phyloP scores from a whole-genome alignment of 345 rosid genomes.

The Boechera retrofracta region DNA sequence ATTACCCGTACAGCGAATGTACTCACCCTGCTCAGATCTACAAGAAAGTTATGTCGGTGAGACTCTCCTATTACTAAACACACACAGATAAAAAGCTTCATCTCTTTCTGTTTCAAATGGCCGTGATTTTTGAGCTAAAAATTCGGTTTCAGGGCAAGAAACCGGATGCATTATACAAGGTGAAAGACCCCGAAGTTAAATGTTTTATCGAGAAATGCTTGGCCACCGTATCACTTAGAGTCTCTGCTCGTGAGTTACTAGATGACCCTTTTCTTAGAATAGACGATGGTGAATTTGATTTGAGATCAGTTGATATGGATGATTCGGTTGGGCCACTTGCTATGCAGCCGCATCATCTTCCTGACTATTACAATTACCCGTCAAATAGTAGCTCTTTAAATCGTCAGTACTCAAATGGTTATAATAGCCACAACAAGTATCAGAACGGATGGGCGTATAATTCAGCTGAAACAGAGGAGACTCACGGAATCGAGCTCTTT shows the following conservation, averaged over 20 bases:
- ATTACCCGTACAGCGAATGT: constrained; percentile 97
- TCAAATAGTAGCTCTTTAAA: constrained; percentile 44
- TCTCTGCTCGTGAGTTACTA: constrained; percentile 88
- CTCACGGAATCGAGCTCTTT: constrained; percentile 78
- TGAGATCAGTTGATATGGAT: constrained; percentile 56
- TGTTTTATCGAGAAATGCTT: constrained; percentile 90
- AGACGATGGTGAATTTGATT: constrained; percentile 63
- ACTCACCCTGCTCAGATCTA: constrained; percentile 95
- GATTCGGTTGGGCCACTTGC: constrained; percentile 49
- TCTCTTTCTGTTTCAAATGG: constrained; percentile 35
- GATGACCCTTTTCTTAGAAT: constrained; percentile 84
- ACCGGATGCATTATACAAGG: constrained; percentile 92
- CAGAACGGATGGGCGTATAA: constrained; percentile 64
- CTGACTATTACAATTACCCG: constrained; percentile 43
- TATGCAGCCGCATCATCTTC: constrained; percentile 60
- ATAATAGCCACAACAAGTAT: constrained; percentile 45
- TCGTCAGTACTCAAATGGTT: constrained; percentile 62
- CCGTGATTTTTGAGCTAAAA: constrained; percentile 17
- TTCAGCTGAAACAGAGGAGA: constrained; percentile 62
- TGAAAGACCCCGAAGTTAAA: constrained; percentile 88
- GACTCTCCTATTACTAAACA: constrained; percentile 39
- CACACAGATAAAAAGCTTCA: neutral
- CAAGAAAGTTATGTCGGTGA: constrained; percentile 97
- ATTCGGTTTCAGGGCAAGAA: constrained; percentile 80
- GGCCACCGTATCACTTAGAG: constrained; percentile 85